A percentile compares a stretch with the other conserved stretches of the same genome.
Evolutionary conservation across 805 yeast species (phyloP).

Genomic region (Saturnispora serradocipensis): DNA sequence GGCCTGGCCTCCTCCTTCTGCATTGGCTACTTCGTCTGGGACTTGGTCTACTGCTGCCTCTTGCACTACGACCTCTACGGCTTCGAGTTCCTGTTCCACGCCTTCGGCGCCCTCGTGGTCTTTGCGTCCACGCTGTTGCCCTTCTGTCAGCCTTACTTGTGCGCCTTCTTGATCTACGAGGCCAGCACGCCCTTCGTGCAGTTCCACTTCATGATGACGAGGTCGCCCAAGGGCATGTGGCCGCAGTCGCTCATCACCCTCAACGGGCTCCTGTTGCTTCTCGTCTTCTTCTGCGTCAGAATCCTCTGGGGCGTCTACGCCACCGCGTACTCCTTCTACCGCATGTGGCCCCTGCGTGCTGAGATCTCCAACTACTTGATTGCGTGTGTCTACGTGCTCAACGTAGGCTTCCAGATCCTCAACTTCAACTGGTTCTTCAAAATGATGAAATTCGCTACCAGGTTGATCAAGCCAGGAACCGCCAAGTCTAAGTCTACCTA

Average conservation of each 20-base stretch:
- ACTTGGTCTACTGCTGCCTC: conserved; percentile 55
- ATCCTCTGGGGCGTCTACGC: conserved; percentile 84
- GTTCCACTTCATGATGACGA: conserved; percentile 81
- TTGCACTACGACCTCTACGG: conserved; percentile 65
- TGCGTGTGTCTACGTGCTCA: conserved; percentile 41
- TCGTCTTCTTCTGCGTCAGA: conserved; percentile 67
- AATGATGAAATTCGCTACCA: conserved; percentile 62
- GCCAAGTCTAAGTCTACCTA: not conserved
- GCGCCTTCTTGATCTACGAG: conserved; percentile 78
- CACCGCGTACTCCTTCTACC: conserved; percentile 43
- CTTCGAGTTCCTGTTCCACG: conserved; percentile 73
- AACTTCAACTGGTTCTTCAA: conserved; percentile 83
- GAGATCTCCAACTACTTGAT: conserved; percentile 41
- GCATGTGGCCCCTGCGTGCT: conserved; percentile 32
- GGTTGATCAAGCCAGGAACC: not conserved
- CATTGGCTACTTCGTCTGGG: conserved; percentile 90
- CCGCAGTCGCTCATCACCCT: conserved; percentile 43
- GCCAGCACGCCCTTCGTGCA: conserved; percentile 92
- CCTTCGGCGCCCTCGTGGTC: conserved; percentile 69
- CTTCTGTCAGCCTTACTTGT: conserved; percentile 71
- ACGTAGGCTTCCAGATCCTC: conserved; percentile 53
- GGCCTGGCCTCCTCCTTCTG: conserved; percentile 68
- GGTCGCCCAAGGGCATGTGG: conserved; percentile 60
- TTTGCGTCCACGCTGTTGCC: conserved; percentile 59
- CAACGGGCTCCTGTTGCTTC: conserved; percentile 66